Conservation (phyloP, 202 grass and related monocot species). For the Tripidium arundinaceum region DNA sequence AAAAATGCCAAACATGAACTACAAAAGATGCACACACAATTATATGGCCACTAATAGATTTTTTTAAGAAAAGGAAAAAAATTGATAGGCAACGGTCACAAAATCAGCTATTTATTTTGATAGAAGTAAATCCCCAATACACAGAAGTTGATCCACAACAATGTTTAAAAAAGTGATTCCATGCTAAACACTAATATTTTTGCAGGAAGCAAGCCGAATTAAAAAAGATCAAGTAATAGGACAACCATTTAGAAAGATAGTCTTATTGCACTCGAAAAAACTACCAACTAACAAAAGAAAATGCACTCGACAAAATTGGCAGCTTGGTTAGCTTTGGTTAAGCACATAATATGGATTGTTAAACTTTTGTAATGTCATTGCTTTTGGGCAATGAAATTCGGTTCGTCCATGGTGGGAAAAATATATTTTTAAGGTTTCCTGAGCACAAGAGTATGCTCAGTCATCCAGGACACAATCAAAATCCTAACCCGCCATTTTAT, state of each 20-base stretch:
- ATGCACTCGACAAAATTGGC: not conserved
- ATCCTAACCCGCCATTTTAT: not conserved
- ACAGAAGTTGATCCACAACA: not conserved
- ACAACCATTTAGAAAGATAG: not conserved
- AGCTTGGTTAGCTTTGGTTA: not conserved
- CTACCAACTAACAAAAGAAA: not conserved
- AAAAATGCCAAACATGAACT: slow-evolving; percentile 43
- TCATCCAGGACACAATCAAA: slow-evolving; percentile 4
- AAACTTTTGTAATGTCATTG: not conserved
- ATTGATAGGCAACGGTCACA: not conserved
- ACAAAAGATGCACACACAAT: slow-evolving; percentile 22
- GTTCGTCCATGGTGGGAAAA: not conserved
- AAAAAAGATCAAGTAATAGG: not conserved
- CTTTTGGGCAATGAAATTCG: not conserved
- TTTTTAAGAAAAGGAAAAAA: not conserved
- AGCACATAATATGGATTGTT: not conserved
- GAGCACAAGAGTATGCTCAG: not conserved
- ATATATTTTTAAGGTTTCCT: not conserved
- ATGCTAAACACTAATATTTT: not conserved
- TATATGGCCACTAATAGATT: slow-evolving; percentile 8
- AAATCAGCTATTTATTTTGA: not conserved
- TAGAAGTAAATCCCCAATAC: not conserved
- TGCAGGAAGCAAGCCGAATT: not conserved
- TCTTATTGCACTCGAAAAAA: not conserved
- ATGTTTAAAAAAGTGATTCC: not conserved